phyloP scores from a whole-genome alignment of 495 filamentous ascomycete species.

The Darksidea phi region DNA sequence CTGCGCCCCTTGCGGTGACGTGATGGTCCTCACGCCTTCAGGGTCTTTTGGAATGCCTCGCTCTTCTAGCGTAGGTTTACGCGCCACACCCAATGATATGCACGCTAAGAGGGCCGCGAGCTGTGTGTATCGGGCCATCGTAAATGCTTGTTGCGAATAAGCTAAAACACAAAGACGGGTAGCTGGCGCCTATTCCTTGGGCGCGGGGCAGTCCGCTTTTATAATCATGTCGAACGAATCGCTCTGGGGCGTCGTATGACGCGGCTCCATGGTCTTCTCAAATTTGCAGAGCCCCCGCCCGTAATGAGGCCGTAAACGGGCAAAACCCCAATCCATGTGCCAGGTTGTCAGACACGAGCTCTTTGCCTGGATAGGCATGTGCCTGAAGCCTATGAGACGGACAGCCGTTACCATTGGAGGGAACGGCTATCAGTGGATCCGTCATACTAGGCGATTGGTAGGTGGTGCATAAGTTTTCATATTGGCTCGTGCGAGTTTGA shows the following conservation, averaged over 20 bases:
- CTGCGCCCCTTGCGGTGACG: conserved; percentile 55
- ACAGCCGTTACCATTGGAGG: neutral
- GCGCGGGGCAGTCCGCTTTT: neutral
- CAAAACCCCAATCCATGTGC: neutral
- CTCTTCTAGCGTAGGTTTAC: conserved; percentile 21
- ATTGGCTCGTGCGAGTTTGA: neutral
- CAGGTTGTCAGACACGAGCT: neutral
- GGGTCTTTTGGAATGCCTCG: conserved; percentile 42
- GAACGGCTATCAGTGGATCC: neutral
- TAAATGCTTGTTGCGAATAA: neutral
- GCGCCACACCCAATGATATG: neutral
- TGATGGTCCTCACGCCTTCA: conserved; percentile 57
- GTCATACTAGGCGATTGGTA: neutral
- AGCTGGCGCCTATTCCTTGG: neutral
- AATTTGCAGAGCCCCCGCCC: no score
- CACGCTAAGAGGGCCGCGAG: conserved; percentile 8
- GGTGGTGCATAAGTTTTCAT: neutral
- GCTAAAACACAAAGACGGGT: neutral
- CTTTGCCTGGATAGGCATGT: neutral
- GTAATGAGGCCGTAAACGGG: no score
- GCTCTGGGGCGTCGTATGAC: no score
- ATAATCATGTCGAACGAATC: neutral
- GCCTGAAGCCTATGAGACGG: neutral
- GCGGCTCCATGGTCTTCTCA: no score
- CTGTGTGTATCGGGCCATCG: conserved; percentile 8